A percentile compares a stretch with the other conserved stretches of the same genome.
Evolutionary conservation across 75 land plant species (phyloP).

Genomic region (Cupressus sempervirens): DNA sequence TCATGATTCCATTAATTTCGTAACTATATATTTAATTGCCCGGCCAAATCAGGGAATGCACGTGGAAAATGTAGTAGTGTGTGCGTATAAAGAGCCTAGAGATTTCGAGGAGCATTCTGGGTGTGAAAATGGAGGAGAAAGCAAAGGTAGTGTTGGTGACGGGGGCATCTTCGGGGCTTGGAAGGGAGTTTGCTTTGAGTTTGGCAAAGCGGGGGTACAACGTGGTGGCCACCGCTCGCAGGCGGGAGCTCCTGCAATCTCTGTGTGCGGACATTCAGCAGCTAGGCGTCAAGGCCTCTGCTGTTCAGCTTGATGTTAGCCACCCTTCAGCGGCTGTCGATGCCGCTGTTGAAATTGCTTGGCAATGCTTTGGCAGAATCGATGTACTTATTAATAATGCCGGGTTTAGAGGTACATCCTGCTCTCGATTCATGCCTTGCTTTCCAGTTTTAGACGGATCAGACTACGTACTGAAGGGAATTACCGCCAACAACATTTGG

Average conservation of each 20-base stretch:
- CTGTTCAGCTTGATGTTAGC: constrained; percentile 45
- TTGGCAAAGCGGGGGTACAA: constrained; percentile 57
- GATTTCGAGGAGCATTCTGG: too few relatives aligned
- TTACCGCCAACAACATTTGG: background rate
- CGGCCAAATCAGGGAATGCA: too few relatives aligned
- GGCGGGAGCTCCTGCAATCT: constrained; percentile 39
- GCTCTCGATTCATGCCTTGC: background rate
- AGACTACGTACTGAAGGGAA: background rate
- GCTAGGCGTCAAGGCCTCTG: background rate
- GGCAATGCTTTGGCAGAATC: constrained; percentile 49
- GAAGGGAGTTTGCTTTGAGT: constrained; percentile 61
- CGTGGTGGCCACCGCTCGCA: constrained; percentile 60
- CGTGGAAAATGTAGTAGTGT: too few relatives aligned
- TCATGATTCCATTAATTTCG: too few relatives aligned
- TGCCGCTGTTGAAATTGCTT: constrained; percentile 48
- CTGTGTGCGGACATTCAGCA: constrained; percentile 50
- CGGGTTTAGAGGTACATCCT: constrained; percentile 46
- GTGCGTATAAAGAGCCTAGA: too few relatives aligned
- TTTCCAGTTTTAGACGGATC: too few relatives aligned
- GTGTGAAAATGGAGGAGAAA: background rate
- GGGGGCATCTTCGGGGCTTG: constrained; percentile 87
- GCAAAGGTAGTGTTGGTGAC: constrained; percentile 75
- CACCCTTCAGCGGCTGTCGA: constrained; percentile 27
- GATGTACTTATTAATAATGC: constrained; percentile 63
- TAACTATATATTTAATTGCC: too few relatives aligned